phyloP scores from a whole-genome alignment of 2,329 filamentous ascomycete species.

The Penicillium concentricum region DNA sequence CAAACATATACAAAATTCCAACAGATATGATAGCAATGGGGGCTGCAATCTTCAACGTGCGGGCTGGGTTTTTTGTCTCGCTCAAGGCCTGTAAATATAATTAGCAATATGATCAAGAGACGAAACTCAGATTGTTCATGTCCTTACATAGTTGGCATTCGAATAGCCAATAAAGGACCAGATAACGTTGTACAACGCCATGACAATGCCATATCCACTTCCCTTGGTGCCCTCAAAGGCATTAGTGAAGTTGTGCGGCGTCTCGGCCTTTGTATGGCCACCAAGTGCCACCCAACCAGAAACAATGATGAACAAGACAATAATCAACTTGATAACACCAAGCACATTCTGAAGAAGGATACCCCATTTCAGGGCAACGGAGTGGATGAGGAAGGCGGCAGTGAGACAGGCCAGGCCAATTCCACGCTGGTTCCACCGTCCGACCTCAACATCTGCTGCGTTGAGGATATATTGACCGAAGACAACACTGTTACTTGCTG shows the following conservation, averaged over 20 bases:
- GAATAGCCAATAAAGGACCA: constrained; percentile 62
- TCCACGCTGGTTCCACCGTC: constrained; percentile 51
- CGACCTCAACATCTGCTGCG: constrained; percentile 42
- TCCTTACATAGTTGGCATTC: constrained; percentile 61
- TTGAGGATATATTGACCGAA: constrained; percentile 55
- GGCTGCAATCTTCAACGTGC: constrained; percentile 58
- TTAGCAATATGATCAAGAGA: constrained; percentile 17
- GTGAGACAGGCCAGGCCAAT: constrained; percentile 51
- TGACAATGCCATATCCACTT: constrained; percentile 52
- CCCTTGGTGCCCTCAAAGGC: constrained; percentile 40
- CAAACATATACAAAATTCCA: constrained; percentile 57
- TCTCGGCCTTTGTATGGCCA: constrained; percentile 38
- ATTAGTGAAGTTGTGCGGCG: constrained; percentile 39
- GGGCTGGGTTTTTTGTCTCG: constrained; percentile 58
- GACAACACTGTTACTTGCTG: constrained; percentile 53
- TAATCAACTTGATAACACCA: constrained; percentile 51
- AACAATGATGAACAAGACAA: constrained; percentile 50
- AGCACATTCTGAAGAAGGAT: constrained; percentile 51
- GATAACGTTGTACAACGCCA: constrained; percentile 60
- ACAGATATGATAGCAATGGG: constrained; percentile 56
- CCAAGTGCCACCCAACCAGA: constrained; percentile 42
- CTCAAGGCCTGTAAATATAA: constrained; percentile 43
- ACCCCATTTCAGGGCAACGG: constrained; percentile 48
- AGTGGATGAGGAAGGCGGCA: constrained; percentile 49
- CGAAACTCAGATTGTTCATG: neutral